Base-by-base conservation (phyloP, 495 filamentous ascomycete species). In the Opeltia flavorubescens region DNA sequence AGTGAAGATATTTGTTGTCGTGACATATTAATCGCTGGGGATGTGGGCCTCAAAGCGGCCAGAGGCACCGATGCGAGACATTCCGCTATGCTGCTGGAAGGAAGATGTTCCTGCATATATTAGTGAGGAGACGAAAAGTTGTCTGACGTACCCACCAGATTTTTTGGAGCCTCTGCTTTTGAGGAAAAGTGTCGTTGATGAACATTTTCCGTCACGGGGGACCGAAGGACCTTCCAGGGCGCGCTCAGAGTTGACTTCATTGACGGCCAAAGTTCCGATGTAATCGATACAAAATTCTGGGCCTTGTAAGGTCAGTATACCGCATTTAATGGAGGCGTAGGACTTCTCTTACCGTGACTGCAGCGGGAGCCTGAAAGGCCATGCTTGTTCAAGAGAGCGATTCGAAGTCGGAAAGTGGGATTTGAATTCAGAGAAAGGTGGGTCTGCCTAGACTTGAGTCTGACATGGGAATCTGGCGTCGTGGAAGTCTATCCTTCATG, bases 291-390 rank as follows among this genome's bases (percentile, higher is more conserved):
- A 3, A 70, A 34, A 44, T 57, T 65, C 70, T 74, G 26, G 8
- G 13, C 17, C 17, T 26, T 27, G 21, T 40, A 31, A n/a, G n/a
- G n/a, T n/a, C 18, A 31, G 21, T 23, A 41, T 8, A 38, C 28
- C 7, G 9, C 8, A 48, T 29, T 6, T 49, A 39, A 7, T 1
- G n/a, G 2, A n/a, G 31, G 17, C 27, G 25, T 30, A 17, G 29
- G 38, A 2, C 23, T 35, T 21, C 54, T 33, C 66, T 52, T 60
- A 69, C 68, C 47, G 64, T 58, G 58, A 63, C 59, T 40, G 58
- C 57, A 38, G 64, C 58, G 41, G 67, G 57, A 47, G 56, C 55
- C 61, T 69, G 68, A 52, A 71, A 70, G 55, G 66, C 69, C 71
- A 74, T 74, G 57, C 49, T 61, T 62, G 60, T 23, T 17, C 13